phyloP scores from a whole-genome alignment of 192 early-diverging fungal genomes.

The Coemansia sp. region DNA sequence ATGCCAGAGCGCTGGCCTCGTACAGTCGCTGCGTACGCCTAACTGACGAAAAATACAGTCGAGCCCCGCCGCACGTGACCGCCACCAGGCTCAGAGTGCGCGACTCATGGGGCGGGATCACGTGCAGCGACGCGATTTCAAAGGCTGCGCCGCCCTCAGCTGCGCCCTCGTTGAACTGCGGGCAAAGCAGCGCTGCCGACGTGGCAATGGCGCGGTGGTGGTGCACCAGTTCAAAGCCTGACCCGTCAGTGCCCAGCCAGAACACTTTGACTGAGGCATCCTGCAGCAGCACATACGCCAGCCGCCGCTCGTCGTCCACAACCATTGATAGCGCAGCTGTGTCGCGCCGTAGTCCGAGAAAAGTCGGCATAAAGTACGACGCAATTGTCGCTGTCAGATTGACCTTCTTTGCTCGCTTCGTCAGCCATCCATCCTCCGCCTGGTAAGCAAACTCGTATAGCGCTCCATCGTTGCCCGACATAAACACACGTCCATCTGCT shows the following conservation, averaged over 20 bases:
- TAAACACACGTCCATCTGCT: slow-evolving; percentile 79
- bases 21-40: slow-evolving; percentile 45
- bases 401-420: slow-evolving; percentile 67
- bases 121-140: slow-evolving; percentile 73
- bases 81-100: slow-evolving; percentile 69
- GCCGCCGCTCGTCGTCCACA: slow-evolving; percentile 62
- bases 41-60: slow-evolving; percentile 70
- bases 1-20: slow-evolving; percentile 6
- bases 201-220: slow-evolving; percentile 54
- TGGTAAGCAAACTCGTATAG: slow-evolving; percentile 89
- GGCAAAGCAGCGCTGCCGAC: slow-evolving; percentile 48
- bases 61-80: slow-evolving; percentile 70
- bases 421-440: slow-evolving; percentile 85
- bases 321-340: slow-evolving; percentile 65
- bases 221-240: slow-evolving; percentile 55
- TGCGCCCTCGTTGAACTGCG: slow-evolving; percentile 48
- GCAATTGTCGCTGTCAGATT: slow-evolving; percentile 66
- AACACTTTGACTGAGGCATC: slow-evolving; percentile 68
- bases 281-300: slow-evolving; percentile 71
- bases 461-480: slow-evolving; percentile 82
- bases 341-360: slow-evolving; percentile 28
- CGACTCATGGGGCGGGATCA: slow-evolving; percentile 63
- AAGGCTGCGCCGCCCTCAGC: slow-evolving; percentile 42
- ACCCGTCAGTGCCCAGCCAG: slow-evolving; percentile 60
- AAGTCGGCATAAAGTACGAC: slow-evolving; percentile 72